These are phyloP conservation scores for Fusarium coffeatum DNA, from an alignment of 2,329 filamentous ascomycete species.

Conservation along the genomic window DNA sequence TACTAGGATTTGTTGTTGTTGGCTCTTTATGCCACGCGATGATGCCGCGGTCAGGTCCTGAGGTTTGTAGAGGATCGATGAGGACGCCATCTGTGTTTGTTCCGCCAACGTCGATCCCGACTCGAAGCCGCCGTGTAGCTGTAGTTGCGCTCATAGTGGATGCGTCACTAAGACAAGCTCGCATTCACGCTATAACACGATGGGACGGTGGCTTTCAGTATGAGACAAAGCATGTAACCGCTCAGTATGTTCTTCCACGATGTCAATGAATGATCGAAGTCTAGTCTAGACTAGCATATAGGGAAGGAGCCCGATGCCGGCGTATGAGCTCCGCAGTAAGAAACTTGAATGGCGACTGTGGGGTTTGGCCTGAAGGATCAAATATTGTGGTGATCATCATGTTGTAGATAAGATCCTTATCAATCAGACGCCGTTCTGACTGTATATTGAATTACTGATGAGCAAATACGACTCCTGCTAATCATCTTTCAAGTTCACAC, in stretches of 20 bases:
- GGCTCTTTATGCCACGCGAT: constrained; percentile 62
- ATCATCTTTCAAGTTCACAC: not conserved
- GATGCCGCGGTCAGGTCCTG: constrained; percentile 55
- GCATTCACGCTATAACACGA: not conserved
- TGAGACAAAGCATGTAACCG: not conserved
- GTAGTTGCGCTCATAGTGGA: constrained; percentile 17
- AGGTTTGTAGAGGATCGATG: constrained; percentile 56
- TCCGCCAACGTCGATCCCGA: constrained; percentile 61
- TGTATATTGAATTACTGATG: not conserved
- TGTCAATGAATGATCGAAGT: not conserved
- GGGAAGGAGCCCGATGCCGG: not conserved
- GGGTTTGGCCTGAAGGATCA: constrained; percentile 10
- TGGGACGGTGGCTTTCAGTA: not conserved
- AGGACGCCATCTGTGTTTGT: constrained; percentile 67
- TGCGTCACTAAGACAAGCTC: not conserved
- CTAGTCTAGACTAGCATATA: not conserved
- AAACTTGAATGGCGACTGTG: not conserved
- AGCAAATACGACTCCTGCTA: not conserved
- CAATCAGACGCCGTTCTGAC: constrained; percentile 3
- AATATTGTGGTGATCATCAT: constrained; percentile 4
- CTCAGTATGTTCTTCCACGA: too few species aligned
- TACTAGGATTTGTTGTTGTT: constrained; percentile 61
- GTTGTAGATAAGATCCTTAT: constrained; percentile 24
- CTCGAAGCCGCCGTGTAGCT: constrained; percentile 49
- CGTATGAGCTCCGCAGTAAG: constrained; percentile 14